Base-by-base conservation (phyloP, 1,284 basidiomycete species). In the Thelephora terrestris region DNA sequence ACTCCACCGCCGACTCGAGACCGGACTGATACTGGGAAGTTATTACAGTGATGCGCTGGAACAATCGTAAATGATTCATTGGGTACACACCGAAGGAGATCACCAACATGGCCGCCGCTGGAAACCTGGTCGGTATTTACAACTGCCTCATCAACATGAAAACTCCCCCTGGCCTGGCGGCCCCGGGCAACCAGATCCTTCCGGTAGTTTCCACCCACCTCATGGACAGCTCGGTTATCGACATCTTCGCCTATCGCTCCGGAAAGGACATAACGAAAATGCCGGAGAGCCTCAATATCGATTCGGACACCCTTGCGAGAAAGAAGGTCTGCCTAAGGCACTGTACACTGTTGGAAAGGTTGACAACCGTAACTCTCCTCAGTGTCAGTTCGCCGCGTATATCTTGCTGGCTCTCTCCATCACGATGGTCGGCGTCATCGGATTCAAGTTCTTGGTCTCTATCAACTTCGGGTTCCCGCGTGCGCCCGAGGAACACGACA, bases 1-100 rank as follows among this genome's bases (percentile, higher is more conserved):
- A 79, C 0, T 82, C 73, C 59, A 88, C 85, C 24, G 86, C 85
- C 52, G 94, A 99, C 61, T 85, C 85, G 0, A 81, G 94, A 20
- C 92, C 93, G 0, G 95, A 99, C 64, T 99, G 95, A 96, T 99
- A 99, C 67, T 92, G 87, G 56, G 89, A 99, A 70, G 77, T 73
- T 55, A 94, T 94, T 91, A 82, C 85, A 5, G 69, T 77, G 58
- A 84, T 99, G 81, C 86, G 93, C 5, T 94, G 85, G 72, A 86
- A 81, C 50, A 85, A 81, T 58, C 85, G 93, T 46, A 77, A 84
- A 43, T 93, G 95, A 0, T 98, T 95, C 65, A 66, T 96, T 56
- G 96, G 93, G 1, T 90, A 81, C 63, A 92, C 90, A 0, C 79
- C 81, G 20, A 81, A 82, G 58, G 83, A 87, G 53, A 77, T 99